Percentiles rank a stretch among this genome's conserved stretches.
phyloP scores from a whole-genome alignment of 768 basidiomycete species.

The Phanerodontia chrysosporium region DNA sequence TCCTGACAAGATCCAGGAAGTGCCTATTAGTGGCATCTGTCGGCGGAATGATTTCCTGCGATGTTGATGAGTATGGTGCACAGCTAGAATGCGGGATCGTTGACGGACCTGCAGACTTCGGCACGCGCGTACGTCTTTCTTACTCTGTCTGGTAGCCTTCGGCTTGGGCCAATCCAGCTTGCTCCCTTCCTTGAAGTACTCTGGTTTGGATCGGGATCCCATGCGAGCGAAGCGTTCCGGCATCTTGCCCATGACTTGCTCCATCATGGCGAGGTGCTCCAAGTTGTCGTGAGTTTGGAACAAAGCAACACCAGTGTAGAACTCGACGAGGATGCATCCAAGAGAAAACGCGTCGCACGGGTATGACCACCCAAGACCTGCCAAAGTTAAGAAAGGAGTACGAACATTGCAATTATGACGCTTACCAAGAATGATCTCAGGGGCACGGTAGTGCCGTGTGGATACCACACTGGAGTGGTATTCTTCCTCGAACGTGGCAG shows the following conservation, averaged over 20 bases:
- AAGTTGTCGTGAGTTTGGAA: constrained; percentile 99
- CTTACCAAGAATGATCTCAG: constrained; percentile 96
- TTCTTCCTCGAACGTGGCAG: constrained; percentile 95
- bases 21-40: constrained; percentile 68
- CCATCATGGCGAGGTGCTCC: constrained; percentile 99
- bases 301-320: constrained; percentile 95
- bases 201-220: constrained; percentile 77
- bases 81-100: not conserved
- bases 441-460: constrained; percentile 96
- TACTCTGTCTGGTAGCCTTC: constrained; percentile 83
- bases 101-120: constrained; percentile 65
- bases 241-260: constrained; percentile 98
- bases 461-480: constrained; percentile 98
- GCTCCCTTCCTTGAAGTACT: constrained; percentile 85
- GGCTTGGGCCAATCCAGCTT: constrained; percentile 92
- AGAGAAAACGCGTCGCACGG: constrained; percentile 98
- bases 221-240: constrained; percentile 77
- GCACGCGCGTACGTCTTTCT: constrained; percentile 89
- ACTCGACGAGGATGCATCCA: constrained; percentile 98
- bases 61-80: not conserved
- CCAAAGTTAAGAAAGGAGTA: not conserved
- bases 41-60: constrained; percentile 80
- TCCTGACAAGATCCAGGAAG: constrained; percentile 85
- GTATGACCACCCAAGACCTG: constrained; percentile 96
- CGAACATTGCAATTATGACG: constrained; percentile 12